phyloP scores from a whole-genome alignment of 1,139 yeast genomes.

The Kurtzmaniella natalensis region DNA sequence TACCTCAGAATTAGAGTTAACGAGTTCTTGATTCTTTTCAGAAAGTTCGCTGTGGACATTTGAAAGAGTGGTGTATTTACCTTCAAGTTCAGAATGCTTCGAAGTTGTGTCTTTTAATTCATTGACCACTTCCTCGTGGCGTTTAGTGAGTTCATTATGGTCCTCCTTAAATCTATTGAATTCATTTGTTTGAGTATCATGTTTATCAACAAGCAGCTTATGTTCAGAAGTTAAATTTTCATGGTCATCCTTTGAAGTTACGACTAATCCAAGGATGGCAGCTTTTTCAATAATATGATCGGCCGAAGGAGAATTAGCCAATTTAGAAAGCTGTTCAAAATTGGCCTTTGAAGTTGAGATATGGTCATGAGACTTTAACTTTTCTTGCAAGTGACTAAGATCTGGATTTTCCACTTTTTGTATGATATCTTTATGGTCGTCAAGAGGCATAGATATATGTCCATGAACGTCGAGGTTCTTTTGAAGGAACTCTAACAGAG shows the following conservation, averaged over 20 bases:
- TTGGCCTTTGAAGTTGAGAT: conserved; percentile 11
- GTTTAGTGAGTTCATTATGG: conserved; percentile 12
- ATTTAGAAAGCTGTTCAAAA: conserved; percentile 12
- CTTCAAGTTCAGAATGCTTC: not conserved
- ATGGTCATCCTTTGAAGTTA: conserved; percentile 9
- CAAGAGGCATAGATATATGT: not conserved
- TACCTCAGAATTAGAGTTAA: not conserved
- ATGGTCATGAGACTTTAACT: conserved; percentile 8
- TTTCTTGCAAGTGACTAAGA: conserved; percentile 11
- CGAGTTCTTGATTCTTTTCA: not conserved
- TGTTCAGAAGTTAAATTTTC: conserved; percentile 17
- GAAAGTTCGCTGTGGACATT: not conserved
- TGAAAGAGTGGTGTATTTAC: not conserved
- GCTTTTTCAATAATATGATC: conserved; percentile 26
- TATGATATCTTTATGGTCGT: conserved; percentile 10
- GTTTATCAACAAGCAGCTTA: conserved; percentile 15
- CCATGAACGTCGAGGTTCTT: conserved; percentile 3
- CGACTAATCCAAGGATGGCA: conserved; percentile 17
- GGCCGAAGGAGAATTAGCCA: conserved; percentile 16
- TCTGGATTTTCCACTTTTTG: conserved; percentile 16
- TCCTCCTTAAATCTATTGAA: not conserved
- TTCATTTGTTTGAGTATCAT: not conserved
- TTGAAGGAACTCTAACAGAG: conserved; percentile 5
- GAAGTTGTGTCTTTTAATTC: not conserved
- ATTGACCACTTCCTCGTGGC: conserved; percentile 6